Conservation (phyloP, 73 alveolate species). For the Paramecium octaurelia region DNA sequence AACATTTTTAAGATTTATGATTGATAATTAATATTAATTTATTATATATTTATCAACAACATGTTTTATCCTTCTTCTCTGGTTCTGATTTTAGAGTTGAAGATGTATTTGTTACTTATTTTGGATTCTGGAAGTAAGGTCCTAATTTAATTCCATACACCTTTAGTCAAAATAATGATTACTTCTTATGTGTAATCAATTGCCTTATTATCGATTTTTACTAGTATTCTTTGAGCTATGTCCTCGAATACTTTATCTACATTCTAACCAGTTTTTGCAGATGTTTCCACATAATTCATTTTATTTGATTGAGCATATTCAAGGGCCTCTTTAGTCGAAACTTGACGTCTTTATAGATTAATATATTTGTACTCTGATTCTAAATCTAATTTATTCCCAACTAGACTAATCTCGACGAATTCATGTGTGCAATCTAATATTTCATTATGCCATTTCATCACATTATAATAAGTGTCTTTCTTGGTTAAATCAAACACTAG, state of each 20-base stretch:
- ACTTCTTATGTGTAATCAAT: slow-evolving; percentile 27
- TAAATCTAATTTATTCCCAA: slow-evolving; percentile 70
- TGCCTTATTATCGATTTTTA: neutral
- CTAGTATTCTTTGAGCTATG: slow-evolving; percentile 3
- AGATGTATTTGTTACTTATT: neutral
- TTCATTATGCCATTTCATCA: slow-evolving; percentile 63
- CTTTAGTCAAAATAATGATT: neutral
- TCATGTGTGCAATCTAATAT: slow-evolving; percentile 59
- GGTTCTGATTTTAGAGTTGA: neutral
- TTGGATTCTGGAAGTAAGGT: neutral
- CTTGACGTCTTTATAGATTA: neutral
- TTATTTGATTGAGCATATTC: slow-evolving; percentile 71
- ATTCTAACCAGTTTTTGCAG: slow-evolving; percentile 78
- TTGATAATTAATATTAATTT: neutral
- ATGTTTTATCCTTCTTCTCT: neutral
- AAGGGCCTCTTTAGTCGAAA: slow-evolving; percentile 4
- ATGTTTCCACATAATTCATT: slow-evolving; percentile 73
- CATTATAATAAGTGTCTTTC: slow-evolving; percentile 52
- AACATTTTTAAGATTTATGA: neutral
- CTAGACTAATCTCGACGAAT: slow-evolving; percentile 49
- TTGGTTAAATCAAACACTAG: slow-evolving; percentile 66
- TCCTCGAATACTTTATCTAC: slow-evolving; percentile 66
- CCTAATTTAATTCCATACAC: slow-evolving; percentile 42
- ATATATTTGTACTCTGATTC: slow-evolving; percentile 6
- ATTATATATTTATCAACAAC: neutral